Conservation (phyloP, 1,284 basidiomycete genomes). For the Trichosporon sp. region DNA sequence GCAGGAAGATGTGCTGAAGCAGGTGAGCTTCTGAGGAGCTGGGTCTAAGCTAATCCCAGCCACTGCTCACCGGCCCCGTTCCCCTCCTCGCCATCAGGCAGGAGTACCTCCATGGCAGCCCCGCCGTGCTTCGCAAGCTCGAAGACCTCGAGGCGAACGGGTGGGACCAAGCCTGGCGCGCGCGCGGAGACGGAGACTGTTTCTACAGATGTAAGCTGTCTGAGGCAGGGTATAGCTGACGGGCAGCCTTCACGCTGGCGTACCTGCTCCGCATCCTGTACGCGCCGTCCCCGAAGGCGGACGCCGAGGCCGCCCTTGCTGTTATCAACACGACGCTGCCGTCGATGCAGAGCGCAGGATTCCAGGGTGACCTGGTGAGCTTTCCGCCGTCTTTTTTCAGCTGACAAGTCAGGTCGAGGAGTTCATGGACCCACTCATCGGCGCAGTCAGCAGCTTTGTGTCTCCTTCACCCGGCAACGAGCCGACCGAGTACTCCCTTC, state of each 20-base stretch:
- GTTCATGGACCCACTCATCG: constrained; percentile 42
- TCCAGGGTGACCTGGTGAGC: constrained; percentile 57
- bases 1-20: constrained; percentile 33
- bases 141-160: constrained; percentile 59
- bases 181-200: constrained; percentile 69
- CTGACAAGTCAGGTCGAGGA: constrained; percentile 38
- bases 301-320: constrained; percentile 57
- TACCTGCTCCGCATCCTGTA: constrained; percentile 61
- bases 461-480: constrained; percentile 44
- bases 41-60: constrained; percentile 24
- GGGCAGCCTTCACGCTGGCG: constrained; percentile 62
- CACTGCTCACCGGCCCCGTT: constrained; percentile 48
- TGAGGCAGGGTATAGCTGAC: not conserved
- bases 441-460: constrained; percentile 30
- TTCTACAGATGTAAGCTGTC: constrained; percentile 64
- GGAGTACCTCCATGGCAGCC: constrained; percentile 62
- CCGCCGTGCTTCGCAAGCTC: constrained; percentile 61
- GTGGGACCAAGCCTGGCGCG: constrained; percentile 61
- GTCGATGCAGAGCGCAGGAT: constrained; percentile 60
- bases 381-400: not conserved
- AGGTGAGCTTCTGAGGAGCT: constrained; percentile 22
- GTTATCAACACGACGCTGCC: constrained; percentile 57
- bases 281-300: constrained; percentile 51
- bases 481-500: constrained; percentile 37
- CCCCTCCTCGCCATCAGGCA: constrained; percentile 41